A percentile compares a stretch with the other conserved stretches of the same genome.
phyloP scores from a whole-genome alignment of 345 rosid genomes.

The Arabidopsis thaliana region TAIR10.1 NC_003070.9:28066001-28066500 shows the following conservation, averaged over 20 bases:
- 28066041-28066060: background rate
- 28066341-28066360: slow-evolving; percentile 75
- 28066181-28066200: slow-evolving; percentile 25
- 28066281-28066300: slow-evolving; percentile 73
- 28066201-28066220: slow-evolving; percentile 2
- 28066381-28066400: background rate
- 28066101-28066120: slow-evolving; percentile 81
- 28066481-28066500: slow-evolving; percentile 69
- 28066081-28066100: slow-evolving; percentile 25
- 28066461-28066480: slow-evolving; percentile 17
- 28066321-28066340: slow-evolving; percentile 72
- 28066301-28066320: slow-evolving; percentile 80
- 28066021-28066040: slow-evolving; percentile 91
- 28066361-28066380: slow-evolving; percentile 62
- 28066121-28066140: slow-evolving; percentile 75
- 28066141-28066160: slow-evolving; percentile 93
- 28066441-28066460: background rate
- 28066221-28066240: slow-evolving; percentile 12
- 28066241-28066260: slow-evolving; percentile 21
- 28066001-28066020: slow-evolving; percentile 72
- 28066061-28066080: background rate
- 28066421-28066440: background rate
- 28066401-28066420: background rate
- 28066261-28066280: slow-evolving; percentile 84
- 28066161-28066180: slow-evolving; percentile 93